These are phyloP conservation scores for Beauveria asiatica DNA, from an alignment of 2,329 filamentous ascomycete genomes.

Conservation along the genomic window DNA sequence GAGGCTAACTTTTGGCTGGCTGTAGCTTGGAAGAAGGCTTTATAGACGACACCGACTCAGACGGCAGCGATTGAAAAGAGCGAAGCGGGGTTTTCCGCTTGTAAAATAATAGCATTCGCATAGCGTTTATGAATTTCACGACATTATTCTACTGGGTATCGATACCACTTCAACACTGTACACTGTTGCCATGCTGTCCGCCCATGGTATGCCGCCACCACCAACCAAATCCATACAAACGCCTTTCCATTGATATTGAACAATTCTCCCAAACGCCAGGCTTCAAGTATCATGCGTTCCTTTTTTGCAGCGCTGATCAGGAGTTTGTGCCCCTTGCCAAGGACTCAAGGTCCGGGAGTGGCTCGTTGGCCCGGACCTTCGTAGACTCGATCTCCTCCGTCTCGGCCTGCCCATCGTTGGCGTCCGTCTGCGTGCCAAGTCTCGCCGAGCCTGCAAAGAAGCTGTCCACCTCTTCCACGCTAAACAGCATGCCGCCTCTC, in stretches of 20 bases:
- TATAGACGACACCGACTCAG: slow-evolving; percentile 34
- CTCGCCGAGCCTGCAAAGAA: not conserved
- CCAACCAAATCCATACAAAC: not conserved
- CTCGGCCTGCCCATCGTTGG: too few relatives aligned
- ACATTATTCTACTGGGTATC: not conserved
- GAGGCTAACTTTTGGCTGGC: not conserved
- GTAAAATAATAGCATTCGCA: slow-evolving; percentile 7
- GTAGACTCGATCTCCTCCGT: not conserved
- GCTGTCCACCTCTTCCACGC: not conserved
- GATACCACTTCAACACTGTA: not conserved
- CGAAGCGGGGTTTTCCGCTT: not conserved
- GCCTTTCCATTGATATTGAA: not conserved
- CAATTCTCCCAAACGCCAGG: not conserved
- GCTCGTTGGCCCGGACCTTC: not conserved
- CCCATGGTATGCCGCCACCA: not conserved
- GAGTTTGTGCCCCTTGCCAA: not conserved
- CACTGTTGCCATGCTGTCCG: not conserved
- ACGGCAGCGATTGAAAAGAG: slow-evolving; percentile 19
- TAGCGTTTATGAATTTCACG: slow-evolving; percentile 10
- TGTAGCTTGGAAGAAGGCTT: slow-evolving; percentile 33
- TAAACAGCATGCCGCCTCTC: not conserved
- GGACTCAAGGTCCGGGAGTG: not conserved
- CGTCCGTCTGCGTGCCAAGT: not conserved
- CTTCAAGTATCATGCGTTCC: not conserved
- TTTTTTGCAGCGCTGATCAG: not conserved